phyloP scores from a whole-genome alignment of 768 basidiomycete genomes.

The Grammothele lineata region DNA sequence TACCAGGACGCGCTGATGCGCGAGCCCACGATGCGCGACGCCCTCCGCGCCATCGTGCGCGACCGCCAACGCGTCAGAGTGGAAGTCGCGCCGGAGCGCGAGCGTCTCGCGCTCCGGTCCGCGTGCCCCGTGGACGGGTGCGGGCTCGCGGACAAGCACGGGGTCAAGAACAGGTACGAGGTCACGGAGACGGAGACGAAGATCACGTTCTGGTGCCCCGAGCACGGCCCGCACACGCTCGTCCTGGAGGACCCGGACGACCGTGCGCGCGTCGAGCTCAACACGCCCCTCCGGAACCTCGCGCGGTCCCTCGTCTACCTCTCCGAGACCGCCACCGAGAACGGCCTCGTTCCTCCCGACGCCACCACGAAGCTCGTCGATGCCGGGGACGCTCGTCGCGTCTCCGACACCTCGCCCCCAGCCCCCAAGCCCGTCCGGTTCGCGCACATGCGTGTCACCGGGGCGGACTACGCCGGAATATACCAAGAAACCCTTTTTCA shows the following conservation, averaged over 20 bases:
- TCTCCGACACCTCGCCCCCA: no score
- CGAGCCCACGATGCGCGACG: conserved; percentile 6
- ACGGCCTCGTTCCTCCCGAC: no score
- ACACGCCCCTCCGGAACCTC: conserved; percentile 8
- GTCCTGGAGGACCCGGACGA: conserved; percentile 13
- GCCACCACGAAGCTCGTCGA: no score
- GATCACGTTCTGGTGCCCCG: conserved; percentile 25
- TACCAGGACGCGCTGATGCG: no score
- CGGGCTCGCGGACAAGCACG: conserved; percentile 19
- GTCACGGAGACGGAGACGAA: neutral
- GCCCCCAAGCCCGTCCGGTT: no score
- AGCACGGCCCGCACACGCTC: conserved; percentile 24
- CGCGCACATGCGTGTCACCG: conserved; percentile 10
- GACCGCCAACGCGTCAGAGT: conserved; percentile 4
- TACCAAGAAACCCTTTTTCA: conserved; percentile 6
- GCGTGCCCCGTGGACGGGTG: conserved; percentile 26
- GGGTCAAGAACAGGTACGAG: conserved; percentile 14
- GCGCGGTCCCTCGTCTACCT: conserved; percentile 5
- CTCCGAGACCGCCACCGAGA: no score
- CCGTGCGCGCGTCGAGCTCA: conserved; percentile 5
- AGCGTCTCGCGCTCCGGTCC: conserved; percentile 20
- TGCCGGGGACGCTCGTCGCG: no score
- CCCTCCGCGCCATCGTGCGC: conserved; percentile 6
- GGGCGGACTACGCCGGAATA: conserved; percentile 3
- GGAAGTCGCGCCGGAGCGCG: conserved; percentile 2